Conservation (phyloP, 2,329 filamentous ascomycete species). For the Shiraia sp. region DNA sequence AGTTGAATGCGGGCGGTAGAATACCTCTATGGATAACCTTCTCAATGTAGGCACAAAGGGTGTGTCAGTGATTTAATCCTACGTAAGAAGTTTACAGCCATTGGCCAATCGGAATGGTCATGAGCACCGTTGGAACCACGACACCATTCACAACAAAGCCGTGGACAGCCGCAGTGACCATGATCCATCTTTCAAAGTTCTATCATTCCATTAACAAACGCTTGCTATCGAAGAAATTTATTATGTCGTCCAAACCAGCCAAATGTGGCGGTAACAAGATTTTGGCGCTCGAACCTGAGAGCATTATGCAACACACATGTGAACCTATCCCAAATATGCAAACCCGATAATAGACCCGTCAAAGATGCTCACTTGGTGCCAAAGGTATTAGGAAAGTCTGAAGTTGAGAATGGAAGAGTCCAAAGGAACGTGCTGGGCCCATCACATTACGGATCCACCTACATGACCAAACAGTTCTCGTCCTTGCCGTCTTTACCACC, state of each 20-base stretch:
- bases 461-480: conserved; percentile 47
- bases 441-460: conserved; percentile 1
- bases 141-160: conserved; percentile 27
- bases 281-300: conserved; percentile 16
- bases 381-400: no score
- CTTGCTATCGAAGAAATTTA: conserved; percentile 17
- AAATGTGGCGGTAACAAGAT: conserved; percentile 9
- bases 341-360: no score
- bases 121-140: conserved; percentile 2
- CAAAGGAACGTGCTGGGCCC: no score
- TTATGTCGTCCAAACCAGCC: conserved; percentile 7
- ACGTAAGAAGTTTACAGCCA: conserved; percentile 22
- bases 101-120: conserved; percentile 23
- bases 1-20: no score
- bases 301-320: conserved; percentile 25
- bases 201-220: conserved; percentile 3
- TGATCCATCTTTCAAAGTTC: conserved; percentile 12
- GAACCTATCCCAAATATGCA: conserved; percentile 21
- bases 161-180: conserved; percentile 28
- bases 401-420: no score
- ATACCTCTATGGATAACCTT: no score
- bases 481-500: conserved; percentile 42
- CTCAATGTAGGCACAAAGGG: conserved; percentile 2
- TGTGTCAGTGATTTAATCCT: conserved; percentile 10
- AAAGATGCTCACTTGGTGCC: no score